Evolutionary conservation across 176 grass and related monocot genomes (phyloP), one percentile per base, ranked within the genome.

Genomic region (Eleusine coracana): DNA sequence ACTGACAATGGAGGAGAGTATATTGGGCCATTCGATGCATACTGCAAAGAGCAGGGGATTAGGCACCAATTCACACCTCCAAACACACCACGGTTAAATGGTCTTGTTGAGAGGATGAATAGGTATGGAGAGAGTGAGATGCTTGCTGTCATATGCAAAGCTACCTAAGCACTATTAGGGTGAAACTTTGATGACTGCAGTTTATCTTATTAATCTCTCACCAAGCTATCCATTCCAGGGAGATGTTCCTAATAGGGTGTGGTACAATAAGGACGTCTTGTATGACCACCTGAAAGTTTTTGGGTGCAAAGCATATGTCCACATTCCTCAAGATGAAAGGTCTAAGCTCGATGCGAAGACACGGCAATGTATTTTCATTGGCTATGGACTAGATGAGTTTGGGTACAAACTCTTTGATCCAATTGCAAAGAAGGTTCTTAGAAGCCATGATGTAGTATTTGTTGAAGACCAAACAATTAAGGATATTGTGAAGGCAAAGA

Each of bases 391-490:
- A 0, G 62, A 79, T 79, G 28, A 52, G 10, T 79, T 80, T 0
- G 31, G 12, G 2, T 61, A 61, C 3, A 70, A 21, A 0, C 5
- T 56, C 0, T 81, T 42, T 81, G 66, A 81, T 70, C 49, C 49
- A 18, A 70, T 80, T 39, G 46, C 10, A 68, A 55, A 9, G 29
- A 80, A 69, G 11, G 1, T 70, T 34, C 31, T 34, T 2, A 34
- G 31, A 34, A 34, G 31, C 2, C 31, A 2, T 34, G 31, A 34
- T 34, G n/a, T 48, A 11, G 12, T 71, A 8, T 81, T 81, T 71
- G 5, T 81, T 28, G 51, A 59, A 81, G 9, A 81, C 17, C 50
- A 71, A 34, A 81, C 34, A 56, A 81, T 81, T 81, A 21, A 59
- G 21, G 78, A 60, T 45, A 81, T 81, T 71, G 4, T 70, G 79